Base-by-base conservation (phyloP, 129 eudicot species). In the Tanacetum coccineum region DNA sequence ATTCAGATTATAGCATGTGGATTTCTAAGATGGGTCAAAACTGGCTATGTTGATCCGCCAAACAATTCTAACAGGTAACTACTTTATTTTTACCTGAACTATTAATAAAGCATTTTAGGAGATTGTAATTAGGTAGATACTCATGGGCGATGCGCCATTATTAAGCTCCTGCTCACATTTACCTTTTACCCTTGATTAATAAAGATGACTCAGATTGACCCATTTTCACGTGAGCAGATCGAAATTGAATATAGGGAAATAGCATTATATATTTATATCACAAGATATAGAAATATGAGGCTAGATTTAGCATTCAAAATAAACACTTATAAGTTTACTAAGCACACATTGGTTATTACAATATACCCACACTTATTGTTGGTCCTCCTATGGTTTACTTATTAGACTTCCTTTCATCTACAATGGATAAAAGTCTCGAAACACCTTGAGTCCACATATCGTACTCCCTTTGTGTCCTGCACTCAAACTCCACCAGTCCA, bases 371-470 rank as follows among this genome's bases (percentile, higher is more conserved):
- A 46, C 53, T 18, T 74, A 42, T 67, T 75, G 47, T 39, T 57
- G 15, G 9, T 57, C 57, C 47, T 0, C 53, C 13, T 67, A 59
- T 50, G 30, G 25, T 59, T 70, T 68, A 60, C 64, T 75, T 75
- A 70, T 21, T 60, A 13, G 59, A 74, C 80, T 76, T 84, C 71
- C 76, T 81, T 62, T 94, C 97, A 5, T 83, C 78, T 26, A 77
- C 94, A 21, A 94, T 75, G 44, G 87, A 62, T 54, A 94, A 90
- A 66, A 94, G 97, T 66, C 95, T 81, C 0, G 90, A 81, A 9
- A 89, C 99, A 0, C 99, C 99, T 63, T 87, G 91, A 50, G 99
- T 94, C 97, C 99, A 94, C 82, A 83, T 87, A 6, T 94, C 95
- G n/a, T 89, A 89, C 32, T 94, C 99, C 56, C 84, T 74, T 57